These are phyloP conservation scores for Zygnema circumcarinatum DNA, from an alignment of 139 green algal genomes.

Conservation along the genomic window DNA sequence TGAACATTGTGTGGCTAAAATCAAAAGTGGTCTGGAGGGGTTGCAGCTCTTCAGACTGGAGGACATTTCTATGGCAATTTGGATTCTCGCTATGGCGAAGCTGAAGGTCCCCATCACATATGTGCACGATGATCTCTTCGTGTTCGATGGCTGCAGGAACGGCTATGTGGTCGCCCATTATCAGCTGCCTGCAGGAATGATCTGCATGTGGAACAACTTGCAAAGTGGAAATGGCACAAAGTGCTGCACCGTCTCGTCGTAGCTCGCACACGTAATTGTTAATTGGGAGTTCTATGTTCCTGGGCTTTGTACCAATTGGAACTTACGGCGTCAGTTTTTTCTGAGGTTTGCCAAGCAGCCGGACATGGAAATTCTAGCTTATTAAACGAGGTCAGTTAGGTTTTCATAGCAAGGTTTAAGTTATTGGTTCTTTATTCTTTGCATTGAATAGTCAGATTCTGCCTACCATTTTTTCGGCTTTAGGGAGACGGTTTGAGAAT, in stretches of 20 bases:
- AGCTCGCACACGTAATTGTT: background rate
- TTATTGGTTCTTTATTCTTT: too few relatives aligned
- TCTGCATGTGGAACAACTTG: background rate
- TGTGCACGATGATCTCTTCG: background rate
- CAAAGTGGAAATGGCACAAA: background rate
- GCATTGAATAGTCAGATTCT: too few relatives aligned
- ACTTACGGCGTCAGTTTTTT: background rate
- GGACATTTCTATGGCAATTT: background rate
- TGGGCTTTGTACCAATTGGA: too few relatives aligned
- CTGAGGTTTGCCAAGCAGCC: background rate
- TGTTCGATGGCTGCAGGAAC: background rate
- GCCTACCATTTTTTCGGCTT: too few relatives aligned
- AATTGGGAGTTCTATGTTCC: too few relatives aligned
- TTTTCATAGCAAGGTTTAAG: background rate
- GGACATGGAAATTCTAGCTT: background rate
- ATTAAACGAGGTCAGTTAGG: background rate
- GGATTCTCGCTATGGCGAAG: background rate
- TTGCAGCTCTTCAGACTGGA: background rate
- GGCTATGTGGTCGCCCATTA: background rate
- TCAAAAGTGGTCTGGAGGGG: too few relatives aligned
- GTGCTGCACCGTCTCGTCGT: background rate
- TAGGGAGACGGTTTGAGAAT: too few relatives aligned
- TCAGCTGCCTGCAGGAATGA: background rate
- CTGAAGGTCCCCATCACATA: background rate
- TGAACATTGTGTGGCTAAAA: too few relatives aligned